Percentiles rank a stretch among this genome's conserved stretches.
Evolutionary conservation across 805 yeast species (phyloP).

Genomic region (Kodamaea kaohsiungensis): DNA sequence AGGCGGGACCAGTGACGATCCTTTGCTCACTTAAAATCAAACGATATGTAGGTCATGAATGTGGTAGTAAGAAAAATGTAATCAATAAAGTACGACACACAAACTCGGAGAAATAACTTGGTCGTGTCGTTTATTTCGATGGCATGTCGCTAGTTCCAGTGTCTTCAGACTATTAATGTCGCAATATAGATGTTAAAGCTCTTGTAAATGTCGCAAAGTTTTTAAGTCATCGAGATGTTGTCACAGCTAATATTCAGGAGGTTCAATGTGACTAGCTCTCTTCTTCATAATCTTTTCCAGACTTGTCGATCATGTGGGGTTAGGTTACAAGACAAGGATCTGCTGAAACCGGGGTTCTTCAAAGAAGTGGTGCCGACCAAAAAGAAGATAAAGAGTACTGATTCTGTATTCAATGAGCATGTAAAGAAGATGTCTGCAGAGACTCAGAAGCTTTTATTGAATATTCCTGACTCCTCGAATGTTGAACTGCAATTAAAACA

Average conservation of each 20-base stretch:
- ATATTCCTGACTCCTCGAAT: constrained; percentile 11
- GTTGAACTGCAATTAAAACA: constrained; percentile 1
- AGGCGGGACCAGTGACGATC: not conserved
- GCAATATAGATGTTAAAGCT: too few relatives aligned
- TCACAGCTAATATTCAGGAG: not conserved
- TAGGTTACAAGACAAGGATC: constrained; percentile 43
- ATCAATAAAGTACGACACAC: not conserved
- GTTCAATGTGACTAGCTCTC: constrained; percentile 11
- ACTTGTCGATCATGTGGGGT: constrained; percentile 62
- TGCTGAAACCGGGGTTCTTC: constrained; percentile 46
- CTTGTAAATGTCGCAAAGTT: too few relatives aligned
- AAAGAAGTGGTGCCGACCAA: not conserved
- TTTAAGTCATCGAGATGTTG: not conserved
- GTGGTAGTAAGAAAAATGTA: too few relatives aligned
- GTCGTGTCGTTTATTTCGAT: not conserved
- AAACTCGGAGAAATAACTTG: not conserved
- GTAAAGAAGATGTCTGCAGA: constrained; percentile 26
- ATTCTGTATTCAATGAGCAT: constrained; percentile 19
- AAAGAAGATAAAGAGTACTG: constrained; percentile 19
- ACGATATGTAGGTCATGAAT: not conserved
- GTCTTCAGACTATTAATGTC: too few relatives aligned
- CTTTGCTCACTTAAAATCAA: not conserved
- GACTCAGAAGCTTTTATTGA: constrained; percentile 22
- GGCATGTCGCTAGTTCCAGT: not conserved
- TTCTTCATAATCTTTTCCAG: constrained; percentile 13